Base-by-base conservation (phyloP, 106 monocot genomes). In the Dendrobium officinale region DNA sequence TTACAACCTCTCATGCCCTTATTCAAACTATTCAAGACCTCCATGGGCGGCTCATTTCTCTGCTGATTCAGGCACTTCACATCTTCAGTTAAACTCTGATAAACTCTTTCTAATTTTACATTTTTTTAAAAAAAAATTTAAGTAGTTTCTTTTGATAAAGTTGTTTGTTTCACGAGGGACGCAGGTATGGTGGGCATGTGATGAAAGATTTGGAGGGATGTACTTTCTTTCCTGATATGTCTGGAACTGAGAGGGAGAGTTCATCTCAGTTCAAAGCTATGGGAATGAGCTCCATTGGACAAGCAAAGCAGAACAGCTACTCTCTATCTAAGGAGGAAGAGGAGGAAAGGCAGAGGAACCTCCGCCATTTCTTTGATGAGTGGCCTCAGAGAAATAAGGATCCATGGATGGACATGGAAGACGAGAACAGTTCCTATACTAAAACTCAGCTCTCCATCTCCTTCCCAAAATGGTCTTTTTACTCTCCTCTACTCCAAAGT, bases 361-460 rank as follows among this genome's bases (percentile, higher is more conserved):
- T 77, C 2, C 77, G 77, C 9, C 77, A 77, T 75, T 93, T 93
- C 82, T 86, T 91, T n/a, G 91, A 89, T 42, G 91, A 89, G 48
- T 88, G 88, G 88, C 88, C 90, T 8, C 73, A 55, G 82, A 86
- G 78, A 78, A 80, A 31, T 48, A 82, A 66, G 59, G 82, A 77
- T 10, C 88, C 51, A 51, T 51, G 51, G 51, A 16, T 86, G 89
- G 89, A 75, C n/a, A 11, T 85, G 10, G 87, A 87, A 37, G 86
- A 77, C 26, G 84, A 81, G 56, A 61, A 56, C 51, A 2, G 70
- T 42, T 81, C 77, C 26, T 85, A 78, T 79, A 79, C 82, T 9
- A 91, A 87, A 82, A 89, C 91, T 78, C 90, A 91, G 77, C 90
- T 91, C 82, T 93, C 88, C 76, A 93, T 93, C 79, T 89, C 93